These are phyloP conservation scores for Pestalotiopsis sp. DNA, from an alignment of 2,329 filamentous ascomycete species.

Conservation along the genomic window DNA sequence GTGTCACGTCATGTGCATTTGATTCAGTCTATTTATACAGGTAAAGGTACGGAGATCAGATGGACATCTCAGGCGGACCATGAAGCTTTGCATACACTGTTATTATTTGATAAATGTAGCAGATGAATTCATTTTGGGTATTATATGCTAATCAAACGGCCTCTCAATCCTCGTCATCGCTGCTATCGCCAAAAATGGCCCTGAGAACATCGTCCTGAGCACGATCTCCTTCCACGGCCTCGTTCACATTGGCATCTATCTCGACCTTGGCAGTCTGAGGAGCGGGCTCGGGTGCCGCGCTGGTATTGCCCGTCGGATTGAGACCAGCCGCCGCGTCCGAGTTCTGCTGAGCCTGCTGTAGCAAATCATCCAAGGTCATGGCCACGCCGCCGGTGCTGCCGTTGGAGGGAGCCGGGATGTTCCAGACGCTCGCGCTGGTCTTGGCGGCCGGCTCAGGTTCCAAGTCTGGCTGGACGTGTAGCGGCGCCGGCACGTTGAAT, in stretches of 20 bases:
- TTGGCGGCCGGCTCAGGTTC: constrained; percentile 29
- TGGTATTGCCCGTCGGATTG: not conserved
- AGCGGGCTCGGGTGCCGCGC: not conserved
- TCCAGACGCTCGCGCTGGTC: constrained; percentile 13
- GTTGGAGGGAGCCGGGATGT: not conserved
- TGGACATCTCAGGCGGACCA: too few species aligned
- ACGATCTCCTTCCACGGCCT: constrained; percentile 73
- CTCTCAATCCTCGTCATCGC: constrained; percentile 60
- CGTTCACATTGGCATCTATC: constrained; percentile 76
- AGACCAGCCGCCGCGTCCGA: not conserved
- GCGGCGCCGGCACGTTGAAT: constrained; percentile 83
- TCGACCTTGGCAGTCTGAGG: constrained; percentile 28
- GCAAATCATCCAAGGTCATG: constrained; percentile 35
- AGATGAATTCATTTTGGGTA: not conserved
- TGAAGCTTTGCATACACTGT: too few species aligned
- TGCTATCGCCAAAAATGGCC: constrained; percentile 91
- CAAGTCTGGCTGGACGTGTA: constrained; percentile 63
- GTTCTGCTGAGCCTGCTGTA: constrained; percentile 27
- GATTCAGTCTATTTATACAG: too few species aligned
- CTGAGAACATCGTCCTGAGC: constrained; percentile 84
- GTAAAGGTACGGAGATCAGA: too few species aligned
- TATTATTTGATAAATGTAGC: not conserved
- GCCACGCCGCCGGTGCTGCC: constrained; percentile 15
- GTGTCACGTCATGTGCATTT: too few species aligned
- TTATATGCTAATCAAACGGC: not conserved